Conservation (phyloP, 768 basidiomycete species). For the Naganishia vaughanmartiniae region DNA sequence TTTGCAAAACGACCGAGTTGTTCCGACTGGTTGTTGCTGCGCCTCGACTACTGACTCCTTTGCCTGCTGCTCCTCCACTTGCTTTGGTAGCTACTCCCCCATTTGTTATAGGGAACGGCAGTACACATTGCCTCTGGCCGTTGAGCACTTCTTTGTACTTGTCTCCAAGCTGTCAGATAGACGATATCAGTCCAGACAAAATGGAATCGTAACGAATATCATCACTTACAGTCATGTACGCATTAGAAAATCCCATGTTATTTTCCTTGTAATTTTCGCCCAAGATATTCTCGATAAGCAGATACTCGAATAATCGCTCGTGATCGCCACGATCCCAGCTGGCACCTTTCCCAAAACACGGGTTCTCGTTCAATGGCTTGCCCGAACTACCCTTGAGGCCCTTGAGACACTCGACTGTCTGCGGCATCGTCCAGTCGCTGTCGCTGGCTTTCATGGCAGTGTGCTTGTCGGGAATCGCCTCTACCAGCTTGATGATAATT, state of each 20-base stretch:
- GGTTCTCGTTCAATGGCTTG: constrained; percentile 54
- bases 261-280: constrained; percentile 58
- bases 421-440: constrained; percentile 62
- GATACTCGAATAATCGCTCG: constrained; percentile 65
- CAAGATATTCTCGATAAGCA: constrained; percentile 60
- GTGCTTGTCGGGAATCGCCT: constrained; percentile 52
- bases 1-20: constrained; percentile 42
- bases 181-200: background rate
- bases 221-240: constrained; percentile 51
- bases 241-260: constrained; percentile 51
- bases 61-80: constrained; percentile 23
- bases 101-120: constrained; percentile 22
- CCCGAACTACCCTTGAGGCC: constrained; percentile 61
- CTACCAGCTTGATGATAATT: constrained; percentile 62
- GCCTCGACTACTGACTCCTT: constrained; percentile 27
- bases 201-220: too few species aligned
- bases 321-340: constrained; percentile 60
- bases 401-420: constrained; percentile 64
- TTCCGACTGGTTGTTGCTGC: constrained; percentile 27
- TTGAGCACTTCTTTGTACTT: constrained; percentile 34
- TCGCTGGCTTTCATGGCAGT: constrained; percentile 33
- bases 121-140: constrained; percentile 34
- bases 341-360: constrained; percentile 58
- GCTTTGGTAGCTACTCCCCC: constrained; percentile 20
- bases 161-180: constrained; percentile 3